Evolutionary conservation across 2,329 filamentous ascomycete species (phyloP).

Genomic region (Ophiognomonia clavigignenti-juglandacearum): DNA sequence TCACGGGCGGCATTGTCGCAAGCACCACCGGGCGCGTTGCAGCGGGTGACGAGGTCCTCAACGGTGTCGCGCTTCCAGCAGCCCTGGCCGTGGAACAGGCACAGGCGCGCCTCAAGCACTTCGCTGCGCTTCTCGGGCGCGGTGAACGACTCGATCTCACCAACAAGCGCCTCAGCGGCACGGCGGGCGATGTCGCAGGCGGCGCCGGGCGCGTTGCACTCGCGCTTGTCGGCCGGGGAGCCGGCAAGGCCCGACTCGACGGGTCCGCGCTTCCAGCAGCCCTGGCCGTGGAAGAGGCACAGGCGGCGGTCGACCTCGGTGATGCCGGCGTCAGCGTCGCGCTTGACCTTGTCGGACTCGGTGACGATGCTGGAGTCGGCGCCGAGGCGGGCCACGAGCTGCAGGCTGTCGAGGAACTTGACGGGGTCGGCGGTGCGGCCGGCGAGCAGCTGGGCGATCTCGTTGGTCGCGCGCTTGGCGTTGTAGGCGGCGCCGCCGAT

Average conservation of each 20-base stretch:
- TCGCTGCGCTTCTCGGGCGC: conserved; percentile 10
- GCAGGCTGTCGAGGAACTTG: conserved; percentile 28
- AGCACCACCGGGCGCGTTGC: conserved; percentile 25
- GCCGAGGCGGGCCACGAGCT: conserved; percentile 23
- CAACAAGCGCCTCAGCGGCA: conserved; percentile 31
- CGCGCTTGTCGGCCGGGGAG: conserved; percentile 22
- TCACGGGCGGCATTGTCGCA: conserved; percentile 28
- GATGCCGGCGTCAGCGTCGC: conserved; percentile 10
- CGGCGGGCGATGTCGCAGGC: conserved; percentile 37
- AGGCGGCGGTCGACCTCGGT: conserved; percentile 2
- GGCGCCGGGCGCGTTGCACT: conserved; percentile 34
- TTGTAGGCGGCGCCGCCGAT: conserved; percentile 31
- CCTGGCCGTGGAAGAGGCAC: conserved; percentile 1
- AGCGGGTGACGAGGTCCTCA: conserved; percentile 21
- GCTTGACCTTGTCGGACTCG: conserved; percentile 22
- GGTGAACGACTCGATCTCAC: conserved; percentile 21
- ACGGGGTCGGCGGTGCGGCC: conserved; percentile 24
- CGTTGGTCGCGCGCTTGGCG: conserved; percentile 32
- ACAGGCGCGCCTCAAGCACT: conserved; percentile 21
- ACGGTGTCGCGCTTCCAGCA: conserved; percentile 29
- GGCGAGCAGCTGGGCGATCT: conserved; percentile 33
- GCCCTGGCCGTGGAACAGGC: conserved; percentile 24
- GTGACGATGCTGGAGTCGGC: conserved; percentile 10
- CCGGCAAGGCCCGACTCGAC: conserved; percentile 17
- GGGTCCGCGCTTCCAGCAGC: conserved; percentile 12